Evolutionary conservation across 345 rosid species (phyloP), one percentile per base, ranked within the genome.

Genomic region (Euphorbia peplus): DNA sequence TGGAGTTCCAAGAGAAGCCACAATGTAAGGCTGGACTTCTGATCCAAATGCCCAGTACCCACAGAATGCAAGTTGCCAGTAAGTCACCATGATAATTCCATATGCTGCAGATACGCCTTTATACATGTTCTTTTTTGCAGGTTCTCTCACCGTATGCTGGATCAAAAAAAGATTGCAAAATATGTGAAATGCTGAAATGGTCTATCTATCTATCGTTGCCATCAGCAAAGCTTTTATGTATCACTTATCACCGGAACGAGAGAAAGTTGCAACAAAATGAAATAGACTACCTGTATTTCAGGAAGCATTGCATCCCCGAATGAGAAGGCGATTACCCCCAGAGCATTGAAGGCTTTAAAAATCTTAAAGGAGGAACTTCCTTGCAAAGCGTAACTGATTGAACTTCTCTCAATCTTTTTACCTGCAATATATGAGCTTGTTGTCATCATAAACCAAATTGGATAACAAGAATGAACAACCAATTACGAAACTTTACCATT

Each of bases 291-390:
- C 81, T 85, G 87, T 77, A 83, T 83, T 74, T 83, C 89, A 7
- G 85, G 89, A 71, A 83, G 89, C 86, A 85, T 79, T 39, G 82
- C 86, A 71, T 83, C 86, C 60, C 86, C 89, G 57, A 85, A 83
- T 21, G 85, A 83, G 68, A 79, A 85, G 32, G 87, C 89, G 55
- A 85, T 83, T 50, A 78, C 78, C 47, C 85, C 89, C 8, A 81
- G 73, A 65, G 89, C 87, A 42, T 79, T 83, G 75, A 83, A 85
- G 56, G 89, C 85, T 71, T 70, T 78, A 65, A 83, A 85, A 30
- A 22, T 62, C 78, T 67, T 79, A 3, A 70, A 10, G 19, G 82
- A 73, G 55, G 81, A 79, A 63, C 82, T 85, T 72, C 84, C 89
- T 55, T 76, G 75, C 67, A 81, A 52, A 73, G 71, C 61, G 29